Percentiles rank a stretch among this genome's conserved stretches.
These are phyloP conservation scores for Paecilomyces fulvus DNA, from an alignment of 2,329 filamentous ascomycete genomes.

Conservation along the genomic window DNA sequence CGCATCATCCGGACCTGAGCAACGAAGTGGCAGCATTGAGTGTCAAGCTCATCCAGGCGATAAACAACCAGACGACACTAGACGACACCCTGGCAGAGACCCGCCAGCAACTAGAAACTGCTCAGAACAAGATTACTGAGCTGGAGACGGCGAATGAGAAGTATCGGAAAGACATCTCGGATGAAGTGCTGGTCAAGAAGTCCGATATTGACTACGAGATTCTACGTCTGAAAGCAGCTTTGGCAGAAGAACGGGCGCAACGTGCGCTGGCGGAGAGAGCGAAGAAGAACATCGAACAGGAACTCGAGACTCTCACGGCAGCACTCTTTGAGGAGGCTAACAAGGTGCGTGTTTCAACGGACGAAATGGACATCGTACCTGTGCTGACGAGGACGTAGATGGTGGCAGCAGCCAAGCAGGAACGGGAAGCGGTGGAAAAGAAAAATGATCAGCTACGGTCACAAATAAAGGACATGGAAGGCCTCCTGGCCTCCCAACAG, in stretches of 20 bases:
- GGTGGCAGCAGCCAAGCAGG: constrained; percentile 81
- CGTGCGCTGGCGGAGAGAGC: constrained; percentile 63
- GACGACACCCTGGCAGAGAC: constrained; percentile 81
- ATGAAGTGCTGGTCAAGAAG: constrained; percentile 67
- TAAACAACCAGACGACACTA: constrained; percentile 88
- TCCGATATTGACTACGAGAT: constrained; percentile 68
- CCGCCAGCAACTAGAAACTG: constrained; percentile 70
- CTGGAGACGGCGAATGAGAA: constrained; percentile 64
- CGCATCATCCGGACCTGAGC: constrained; percentile 52
- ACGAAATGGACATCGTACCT: not conserved
- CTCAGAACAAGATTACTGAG: constrained; percentile 57
- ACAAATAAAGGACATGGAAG: constrained; percentile 80
- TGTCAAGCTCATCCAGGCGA: constrained; percentile 92
- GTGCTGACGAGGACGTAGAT: constrained; percentile 46
- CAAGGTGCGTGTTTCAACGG: constrained; percentile 46
- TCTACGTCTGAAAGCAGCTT: constrained; percentile 46
- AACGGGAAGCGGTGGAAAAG: constrained; percentile 71
- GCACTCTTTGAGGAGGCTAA: constrained; percentile 98
- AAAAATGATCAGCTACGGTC: constrained; percentile 81
- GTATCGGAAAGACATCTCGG: constrained; percentile 60
- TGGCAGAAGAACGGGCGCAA: constrained; percentile 58
- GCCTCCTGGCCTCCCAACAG: constrained; percentile 77
- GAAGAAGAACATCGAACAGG: constrained; percentile 83
- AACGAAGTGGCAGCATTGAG: constrained; percentile 81
- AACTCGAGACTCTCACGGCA: constrained; percentile 81